Percentiles rank a stretch among this genome's conserved stretches.
phyloP scores from a whole-genome alignment of 2,329 filamentous ascomycete genomes.

The Sphaerulina musiva region DNA sequence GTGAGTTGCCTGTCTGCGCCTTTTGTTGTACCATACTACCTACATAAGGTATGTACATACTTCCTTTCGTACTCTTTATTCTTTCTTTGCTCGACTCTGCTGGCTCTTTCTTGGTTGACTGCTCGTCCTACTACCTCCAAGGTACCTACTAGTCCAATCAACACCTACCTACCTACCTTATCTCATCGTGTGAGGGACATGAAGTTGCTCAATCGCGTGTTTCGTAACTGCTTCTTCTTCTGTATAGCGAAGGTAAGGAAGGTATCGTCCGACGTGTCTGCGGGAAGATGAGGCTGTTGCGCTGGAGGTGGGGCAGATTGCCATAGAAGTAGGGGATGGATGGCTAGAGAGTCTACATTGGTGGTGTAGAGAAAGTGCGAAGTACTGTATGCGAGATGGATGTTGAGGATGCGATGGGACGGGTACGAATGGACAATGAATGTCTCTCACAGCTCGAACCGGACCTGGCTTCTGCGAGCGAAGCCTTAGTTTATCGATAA shows the following conservation, averaged over 20 bases:
- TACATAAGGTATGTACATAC: too few species aligned
- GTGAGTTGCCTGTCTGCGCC: too few species aligned
- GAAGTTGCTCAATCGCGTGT: conserved; percentile 82
- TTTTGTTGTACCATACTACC: too few species aligned
- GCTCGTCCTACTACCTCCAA: too few species aligned
- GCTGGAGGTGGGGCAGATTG: conserved; percentile 84
- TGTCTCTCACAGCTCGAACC: conserved; percentile 1
- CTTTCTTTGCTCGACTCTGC: too few species aligned
- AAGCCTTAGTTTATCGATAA: background rate
- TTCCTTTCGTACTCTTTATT: too few species aligned
- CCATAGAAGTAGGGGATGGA: conserved; percentile 39
- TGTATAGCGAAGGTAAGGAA: conserved; percentile 26
- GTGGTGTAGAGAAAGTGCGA: conserved; percentile 80
- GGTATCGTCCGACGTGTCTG: conserved; percentile 33
- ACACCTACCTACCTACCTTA: conserved; percentile 40
- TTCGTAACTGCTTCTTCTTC: conserved; percentile 53
- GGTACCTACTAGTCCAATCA: conserved; percentile 67
- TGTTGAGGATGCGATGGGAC: background rate
- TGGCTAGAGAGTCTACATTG: conserved; percentile 61
- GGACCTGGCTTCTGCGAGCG: background rate
- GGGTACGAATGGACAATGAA: background rate
- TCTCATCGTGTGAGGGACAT: conserved; percentile 40
- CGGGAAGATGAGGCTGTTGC: conserved; percentile 72
- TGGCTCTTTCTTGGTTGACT: too few species aligned
- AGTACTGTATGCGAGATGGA: conserved; percentile 12